Evolutionary conservation across 2,329 filamentous ascomycete species (phyloP), one percentile per base, ranked within the genome.

Genomic region (Rhinocladiella similis): DNA sequence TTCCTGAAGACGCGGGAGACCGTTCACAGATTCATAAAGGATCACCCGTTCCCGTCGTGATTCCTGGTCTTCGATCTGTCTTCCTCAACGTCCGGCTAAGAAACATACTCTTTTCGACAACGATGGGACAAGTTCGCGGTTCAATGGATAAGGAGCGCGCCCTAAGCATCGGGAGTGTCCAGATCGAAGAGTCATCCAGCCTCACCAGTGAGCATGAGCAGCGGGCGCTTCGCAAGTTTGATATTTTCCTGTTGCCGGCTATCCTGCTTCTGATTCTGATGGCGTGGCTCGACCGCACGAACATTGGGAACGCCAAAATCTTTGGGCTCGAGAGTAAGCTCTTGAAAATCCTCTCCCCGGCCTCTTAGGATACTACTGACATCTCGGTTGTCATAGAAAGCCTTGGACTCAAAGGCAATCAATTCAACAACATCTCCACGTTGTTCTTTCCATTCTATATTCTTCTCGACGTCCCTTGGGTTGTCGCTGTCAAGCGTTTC

Each of bases 361-460:
- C n/a, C n/a, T n/a, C n/a, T n/a, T n/a, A n/a, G n/a, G n/a, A n/a
- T n/a, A n/a, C n/a, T n/a, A n/a, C n/a, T n/a, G n/a, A n/a, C n/a
- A n/a, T n/a, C n/a, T n/a, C n/a, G n/a, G n/a, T n/a, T n/a, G 14
- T 47, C 25, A 22, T 9, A 22, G 20, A 47, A 20, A 13, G n/a
- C 25, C 7, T 22, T 22, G 43, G 43, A 63, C 66, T 73, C 51
- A 61, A 53, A 5, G 68, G 67, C 10, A 54, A 64, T 3, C 59
- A 72, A 36, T 75, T 71, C 65, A 73, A 71, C 57, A 66, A 68
- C 53, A 67, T 70, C 3, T 62, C 75, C 27, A 71, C 69, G 7
- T 64, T 72, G 25, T 76, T 75, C 67, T 75, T 74, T 67, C 67
- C 72, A 47, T 67, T 70, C 14, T 75, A 75, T 54, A 66, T 68